Percentiles rank a stretch among this genome's conserved stretches.
phyloP scores from a whole-genome alignment of 495 filamentous ascomycete species.

The Neurospora hispaniola region DNA sequence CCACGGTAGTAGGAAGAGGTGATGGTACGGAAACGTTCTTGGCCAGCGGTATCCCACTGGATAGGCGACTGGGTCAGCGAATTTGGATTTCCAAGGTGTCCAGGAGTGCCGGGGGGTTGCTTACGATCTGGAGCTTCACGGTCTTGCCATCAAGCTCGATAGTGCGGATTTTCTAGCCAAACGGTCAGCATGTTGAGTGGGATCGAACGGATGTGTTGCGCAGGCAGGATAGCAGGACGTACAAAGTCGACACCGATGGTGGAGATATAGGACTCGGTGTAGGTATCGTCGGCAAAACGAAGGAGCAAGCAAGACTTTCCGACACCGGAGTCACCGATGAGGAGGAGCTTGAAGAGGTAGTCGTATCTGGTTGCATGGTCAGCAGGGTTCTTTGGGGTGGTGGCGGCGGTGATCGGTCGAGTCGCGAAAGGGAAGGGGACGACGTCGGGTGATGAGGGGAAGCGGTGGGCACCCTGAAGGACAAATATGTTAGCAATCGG shows the following conservation, averaged over 20 bases:
- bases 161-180: conserved; percentile 89
- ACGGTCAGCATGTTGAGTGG: conserved; percentile 17
- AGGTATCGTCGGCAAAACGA: conserved; percentile 97
- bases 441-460: conserved; percentile 6
- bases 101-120: conserved; percentile 16
- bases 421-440: conserved; percentile 2
- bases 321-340: conserved; percentile 99
- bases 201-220: not conserved
- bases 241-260: conserved; percentile 99
- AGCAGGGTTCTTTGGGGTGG: conserved; percentile 8
- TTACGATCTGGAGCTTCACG: conserved; percentile 97
- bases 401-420: not conserved
- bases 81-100: not conserved
- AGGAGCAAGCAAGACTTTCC: conserved; percentile 98
- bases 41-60: conserved; percentile 97
- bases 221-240: conserved; percentile 26
- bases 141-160: conserved; percentile 99
- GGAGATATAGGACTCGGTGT: conserved; percentile 99
- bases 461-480: not conserved
- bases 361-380: conserved; percentile 67
- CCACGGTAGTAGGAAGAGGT: conserved; percentile 98
- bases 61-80: conserved; percentile 8
- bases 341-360: conserved; percentile 99
- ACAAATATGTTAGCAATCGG: conserved; percentile 9
- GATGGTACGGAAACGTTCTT: conserved; percentile 99